A percentile compares a stretch with the other conserved stretches of the same genome.
phyloP scores from a whole-genome alignment of 2,329 filamentous ascomycete species.

The Chaetomium strumarium region DNA sequence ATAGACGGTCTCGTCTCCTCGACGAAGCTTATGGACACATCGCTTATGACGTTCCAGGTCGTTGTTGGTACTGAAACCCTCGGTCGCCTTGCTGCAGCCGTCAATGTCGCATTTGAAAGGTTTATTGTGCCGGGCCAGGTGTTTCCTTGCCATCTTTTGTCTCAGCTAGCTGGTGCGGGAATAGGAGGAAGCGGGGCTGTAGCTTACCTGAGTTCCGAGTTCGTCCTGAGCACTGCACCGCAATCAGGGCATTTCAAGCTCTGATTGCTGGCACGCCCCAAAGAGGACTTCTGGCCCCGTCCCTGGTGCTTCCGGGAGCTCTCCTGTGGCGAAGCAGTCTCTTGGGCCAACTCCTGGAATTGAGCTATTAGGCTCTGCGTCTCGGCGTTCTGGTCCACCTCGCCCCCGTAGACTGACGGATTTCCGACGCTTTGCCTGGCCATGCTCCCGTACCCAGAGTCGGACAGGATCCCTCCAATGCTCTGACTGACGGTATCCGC shows the following conservation, averaged over 20 bases:
- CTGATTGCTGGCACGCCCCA: constrained; percentile 3
- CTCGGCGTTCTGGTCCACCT: constrained; percentile 36
- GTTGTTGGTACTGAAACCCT: constrained; percentile 73
- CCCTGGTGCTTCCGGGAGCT: neutral
- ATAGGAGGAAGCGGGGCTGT: neutral
- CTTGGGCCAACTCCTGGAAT: constrained; percentile 13
- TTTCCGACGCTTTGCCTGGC: constrained; percentile 39
- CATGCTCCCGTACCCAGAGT: constrained; percentile 30
- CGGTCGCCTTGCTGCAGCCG: constrained; percentile 47
- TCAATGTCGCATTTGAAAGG: constrained; percentile 55
- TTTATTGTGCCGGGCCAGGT: constrained; percentile 63
- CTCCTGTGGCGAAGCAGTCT: constrained; percentile 5
- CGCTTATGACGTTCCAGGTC: constrained; percentile 75
- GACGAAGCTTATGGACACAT: constrained; percentile 53
- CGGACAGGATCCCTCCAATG: constrained; percentile 16
- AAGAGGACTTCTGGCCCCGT: constrained; percentile 7
- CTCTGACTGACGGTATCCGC: constrained; percentile 12
- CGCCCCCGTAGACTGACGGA: constrained; percentile 39
- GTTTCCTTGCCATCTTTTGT: constrained; percentile 56
- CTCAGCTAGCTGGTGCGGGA: constrained; percentile 9
- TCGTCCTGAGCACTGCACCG: constrained; percentile 39
- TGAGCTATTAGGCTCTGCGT: constrained; percentile 34
- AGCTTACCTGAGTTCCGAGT: constrained; percentile 51
- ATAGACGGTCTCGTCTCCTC: constrained; percentile 46
- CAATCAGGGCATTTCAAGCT: constrained; percentile 30